Evolutionary conservation across 2,329 filamentous ascomycete species (phyloP).

Genomic region (Hirsutella rhossiliensis): DNA sequence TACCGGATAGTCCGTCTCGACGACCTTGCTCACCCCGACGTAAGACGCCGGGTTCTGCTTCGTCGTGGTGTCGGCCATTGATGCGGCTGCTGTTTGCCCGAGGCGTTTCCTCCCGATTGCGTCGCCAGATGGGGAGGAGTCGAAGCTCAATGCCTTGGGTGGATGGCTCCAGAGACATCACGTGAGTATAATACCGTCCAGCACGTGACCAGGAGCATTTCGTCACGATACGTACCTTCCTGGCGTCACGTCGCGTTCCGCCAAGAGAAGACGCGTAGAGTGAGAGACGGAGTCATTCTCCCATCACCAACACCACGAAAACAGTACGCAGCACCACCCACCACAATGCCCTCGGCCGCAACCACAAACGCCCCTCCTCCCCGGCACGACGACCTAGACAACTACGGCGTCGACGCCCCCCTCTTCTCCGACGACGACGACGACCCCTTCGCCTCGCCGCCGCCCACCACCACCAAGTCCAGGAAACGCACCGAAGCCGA

Average conservation of each 20-base stretch:
- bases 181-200: neutral
- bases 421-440: conserved; percentile 17
- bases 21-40: conserved; percentile 51
- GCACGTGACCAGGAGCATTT: neutral
- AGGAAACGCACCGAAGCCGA: conserved; percentile 38
- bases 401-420: conserved; percentile 52
- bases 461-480: conserved; percentile 16
- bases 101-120: conserved; percentile 11
- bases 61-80: conserved; percentile 25
- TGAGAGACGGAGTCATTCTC: too few species aligned
- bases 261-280: too few species aligned
- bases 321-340: neutral
- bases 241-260: neutral
- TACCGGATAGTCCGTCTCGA: conserved; percentile 80
- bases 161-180: neutral
- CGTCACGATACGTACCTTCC: neutral
- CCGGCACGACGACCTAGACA: conserved; percentile 54
- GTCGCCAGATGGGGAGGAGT: conserved; percentile 8
- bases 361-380: conserved; percentile 5
- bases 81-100: conserved; percentile 15
- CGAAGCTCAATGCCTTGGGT: neutral
- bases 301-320: too few species aligned
- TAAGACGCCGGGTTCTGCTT: conserved; percentile 23
- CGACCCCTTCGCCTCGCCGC: conserved; percentile 35
- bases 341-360: conserved; percentile 12